phyloP scores from a whole-genome alignment of 805 yeast species.

The Tetrapisispora iriomotensis region DNA sequence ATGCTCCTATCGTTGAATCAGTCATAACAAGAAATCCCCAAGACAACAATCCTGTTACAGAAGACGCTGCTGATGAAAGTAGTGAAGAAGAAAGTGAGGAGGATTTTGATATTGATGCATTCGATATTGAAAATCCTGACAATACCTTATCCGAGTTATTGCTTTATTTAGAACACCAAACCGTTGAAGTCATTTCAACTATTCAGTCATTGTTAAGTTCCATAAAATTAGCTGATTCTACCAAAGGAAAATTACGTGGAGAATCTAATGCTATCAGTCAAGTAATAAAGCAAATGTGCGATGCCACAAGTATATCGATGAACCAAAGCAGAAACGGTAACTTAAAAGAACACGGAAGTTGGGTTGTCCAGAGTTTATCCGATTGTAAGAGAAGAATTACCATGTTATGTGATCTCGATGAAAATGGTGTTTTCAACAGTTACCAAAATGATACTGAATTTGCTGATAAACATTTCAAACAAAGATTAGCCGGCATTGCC shows the following conservation, averaged over 20 bases:
- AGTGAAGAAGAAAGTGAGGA: slow-evolving; percentile 6
- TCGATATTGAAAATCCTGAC: slow-evolving; percentile 80
- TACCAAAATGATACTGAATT: slow-evolving; percentile 43
- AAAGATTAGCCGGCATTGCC: slow-evolving; percentile 89
- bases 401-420: slow-evolving; percentile 41
- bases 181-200: slow-evolving; percentile 81
- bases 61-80: background rate
- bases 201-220: slow-evolving; percentile 74
- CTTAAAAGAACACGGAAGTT: slow-evolving; percentile 80
- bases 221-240: slow-evolving; percentile 66
- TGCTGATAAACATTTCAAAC: slow-evolving; percentile 86
- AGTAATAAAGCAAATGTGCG: slow-evolving; percentile 81
- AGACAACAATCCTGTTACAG: background rate
- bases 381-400: slow-evolving; percentile 83
- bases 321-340: slow-evolving; percentile 76
- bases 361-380: slow-evolving; percentile 78
- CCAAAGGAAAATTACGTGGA: slow-evolving; percentile 60
- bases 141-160: slow-evolving; percentile 78
- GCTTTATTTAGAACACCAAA: slow-evolving; percentile 83
- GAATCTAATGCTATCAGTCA: slow-evolving; percentile 65
- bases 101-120: slow-evolving; percentile 61
- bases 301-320: slow-evolving; percentile 82
- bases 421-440: slow-evolving; percentile 25
- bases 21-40: background rate
- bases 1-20: background rate